phyloP scores from a whole-genome alignment of 1,284 basidiomycete species.

The Chalciporus sp. region DNA sequence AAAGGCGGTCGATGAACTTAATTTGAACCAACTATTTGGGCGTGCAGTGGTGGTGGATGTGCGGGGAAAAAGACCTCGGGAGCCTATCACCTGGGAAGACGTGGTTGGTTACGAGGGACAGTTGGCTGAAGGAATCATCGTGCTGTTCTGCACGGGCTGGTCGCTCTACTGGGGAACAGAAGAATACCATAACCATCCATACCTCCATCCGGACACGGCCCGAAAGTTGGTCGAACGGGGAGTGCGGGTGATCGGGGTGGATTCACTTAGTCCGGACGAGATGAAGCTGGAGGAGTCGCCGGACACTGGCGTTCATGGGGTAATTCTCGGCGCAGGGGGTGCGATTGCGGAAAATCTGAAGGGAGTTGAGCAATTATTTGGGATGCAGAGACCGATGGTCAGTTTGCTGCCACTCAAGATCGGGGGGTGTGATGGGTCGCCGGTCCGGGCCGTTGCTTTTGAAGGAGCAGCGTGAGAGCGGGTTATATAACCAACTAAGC shows the following conservation, averaged over 20 bases:
- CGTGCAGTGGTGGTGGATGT: constrained; percentile 54
- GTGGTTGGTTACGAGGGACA: constrained; percentile 26
- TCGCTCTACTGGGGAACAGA: constrained; percentile 51
- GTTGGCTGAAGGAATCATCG: constrained; percentile 41
- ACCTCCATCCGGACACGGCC: constrained; percentile 51
- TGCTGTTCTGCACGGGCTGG: constrained; percentile 65
- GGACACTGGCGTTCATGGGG: constrained; percentile 46
- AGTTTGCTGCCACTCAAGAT: constrained; percentile 60
- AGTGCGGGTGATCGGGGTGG: constrained; percentile 57
- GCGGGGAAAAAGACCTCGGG: constrained; percentile 41
- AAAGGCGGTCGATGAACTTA: constrained; percentile 53
- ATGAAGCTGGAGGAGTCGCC: constrained; percentile 35
- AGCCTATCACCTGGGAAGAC: constrained; percentile 55
- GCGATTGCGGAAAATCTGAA: constrained; percentile 68
- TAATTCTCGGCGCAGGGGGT: constrained; percentile 55
- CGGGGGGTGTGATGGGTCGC: constrained; percentile 62
- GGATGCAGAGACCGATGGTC: constrained; percentile 45
- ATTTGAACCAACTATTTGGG: constrained; percentile 50
- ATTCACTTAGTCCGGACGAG: constrained; percentile 67
- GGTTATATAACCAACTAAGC: constrained; percentile 10
- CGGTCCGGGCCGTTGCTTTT: constrained; percentile 61
- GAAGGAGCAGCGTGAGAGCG: constrained; percentile 22
- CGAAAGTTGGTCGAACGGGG: constrained; percentile 50
- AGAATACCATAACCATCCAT: constrained; percentile 61
- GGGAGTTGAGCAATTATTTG: constrained; percentile 48